Conservation (phyloP, 306 rosid genomes). For the Ammopiptanthus mongolicus region DNA sequence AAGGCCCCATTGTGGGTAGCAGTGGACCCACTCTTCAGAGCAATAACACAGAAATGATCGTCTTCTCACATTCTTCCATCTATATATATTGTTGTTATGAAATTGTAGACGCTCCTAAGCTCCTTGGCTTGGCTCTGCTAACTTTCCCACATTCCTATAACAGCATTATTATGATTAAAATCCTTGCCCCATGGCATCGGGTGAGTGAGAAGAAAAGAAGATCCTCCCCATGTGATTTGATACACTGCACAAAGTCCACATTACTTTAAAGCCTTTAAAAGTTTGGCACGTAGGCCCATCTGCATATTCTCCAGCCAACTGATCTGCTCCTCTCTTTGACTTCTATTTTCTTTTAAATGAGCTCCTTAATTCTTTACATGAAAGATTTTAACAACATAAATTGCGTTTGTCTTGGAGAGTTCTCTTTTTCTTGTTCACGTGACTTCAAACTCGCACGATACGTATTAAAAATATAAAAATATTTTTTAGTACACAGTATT, state of each 20-base stretch:
- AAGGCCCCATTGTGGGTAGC: not conserved
- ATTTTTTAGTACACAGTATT: no score
- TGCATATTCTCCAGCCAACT: conserved; percentile 4
- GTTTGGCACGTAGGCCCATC: not conserved
- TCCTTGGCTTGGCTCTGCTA: not conserved
- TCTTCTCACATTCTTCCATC: not conserved
- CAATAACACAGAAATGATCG: conserved; percentile 15
- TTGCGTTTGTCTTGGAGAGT: not conserved
- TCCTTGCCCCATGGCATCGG: not conserved
- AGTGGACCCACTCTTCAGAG: not conserved
- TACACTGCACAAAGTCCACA: not conserved
- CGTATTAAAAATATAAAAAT: not conserved
- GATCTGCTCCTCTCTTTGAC: not conserved
- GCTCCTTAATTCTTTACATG: not conserved
- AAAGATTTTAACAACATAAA: not conserved
- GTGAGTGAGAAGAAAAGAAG: conserved; percentile 20
- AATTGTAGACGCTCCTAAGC: not conserved
- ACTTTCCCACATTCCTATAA: conserved; percentile 37
- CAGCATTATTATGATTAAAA: conserved; percentile 22
- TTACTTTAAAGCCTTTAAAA: conserved; percentile 5
- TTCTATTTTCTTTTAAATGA: not conserved
- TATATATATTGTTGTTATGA: not conserved
- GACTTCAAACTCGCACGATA: not conserved
- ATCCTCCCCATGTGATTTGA: conserved; percentile 1
- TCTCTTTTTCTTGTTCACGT: not conserved